Evolutionary conservation across 2,329 filamentous ascomycete genomes (phyloP), one percentile per base, ranked within the genome.

Genomic region (Scedosporium aurantiacum): DNA sequence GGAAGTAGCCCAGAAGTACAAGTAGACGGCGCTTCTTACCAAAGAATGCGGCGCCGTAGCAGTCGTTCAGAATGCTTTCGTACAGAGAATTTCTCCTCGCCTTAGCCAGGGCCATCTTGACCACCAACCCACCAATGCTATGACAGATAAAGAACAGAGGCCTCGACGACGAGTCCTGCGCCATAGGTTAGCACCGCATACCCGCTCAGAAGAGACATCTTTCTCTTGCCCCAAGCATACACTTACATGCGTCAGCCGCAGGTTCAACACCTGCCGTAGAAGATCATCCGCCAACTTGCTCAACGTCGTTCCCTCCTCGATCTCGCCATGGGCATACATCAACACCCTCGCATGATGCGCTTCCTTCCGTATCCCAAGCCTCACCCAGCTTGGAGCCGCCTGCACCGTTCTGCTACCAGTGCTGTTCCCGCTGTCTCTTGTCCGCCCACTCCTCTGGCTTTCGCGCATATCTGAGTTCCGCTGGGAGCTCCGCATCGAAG

Each of bases 121-220:
- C 79, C 1, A 86, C 80, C 27, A 86, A 67, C 0, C 84, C 84
- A 1, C 84, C 84, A 5, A 86, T 75, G 56, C 83, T 84, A 62
- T 87, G 84, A 10, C 78, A 83, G 12, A 86, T 75, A 66, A 86
- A 84, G 63, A 86, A 76, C 2, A 86, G 65, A 0, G 83, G 84
- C 4, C 83, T 76, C 1, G 72, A 71, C 32, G 32, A 3, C 10
- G 32, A 37, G 32, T 37, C 14, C 32, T 37, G 32, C 1, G 14
- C 32, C 2, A 5, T 7, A 21, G 4, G 25, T 18, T n/a, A 18
- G 21, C n/a, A 5, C 25, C 16, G 14, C 5, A 43, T 8, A 5
- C n/a, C 32, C 32, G 4, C 32, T 37, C 10, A 37, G n/a, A 12
- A 4, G 8, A 7, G 1, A 3, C 32, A 37, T 47, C 21, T 21